These are phyloP conservation scores for Termitomyces titanicus DNA, from an alignment of 768 basidiomycete species.

Conservation along the genomic window DNA sequence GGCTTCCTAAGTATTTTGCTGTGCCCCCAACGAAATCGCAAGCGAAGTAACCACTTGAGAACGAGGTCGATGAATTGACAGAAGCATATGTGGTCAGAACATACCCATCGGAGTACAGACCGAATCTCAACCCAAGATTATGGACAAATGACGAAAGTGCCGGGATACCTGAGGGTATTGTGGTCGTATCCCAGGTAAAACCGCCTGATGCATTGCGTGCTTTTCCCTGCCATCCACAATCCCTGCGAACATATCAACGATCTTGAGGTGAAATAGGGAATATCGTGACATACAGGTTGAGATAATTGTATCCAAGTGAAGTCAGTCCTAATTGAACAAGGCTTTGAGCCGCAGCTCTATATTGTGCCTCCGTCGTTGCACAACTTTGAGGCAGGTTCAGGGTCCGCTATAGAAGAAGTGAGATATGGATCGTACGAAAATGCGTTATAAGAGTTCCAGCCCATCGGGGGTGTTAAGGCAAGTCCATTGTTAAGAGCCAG, in stretches of 20 bases:
- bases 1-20: constrained; percentile 39
- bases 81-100: neutral
- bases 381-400: constrained; percentile 25
- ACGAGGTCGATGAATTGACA: neutral
- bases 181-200: constrained; percentile 41
- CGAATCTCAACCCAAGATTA: constrained; percentile 54
- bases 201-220: constrained; percentile 34
- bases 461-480: constrained; percentile 41
- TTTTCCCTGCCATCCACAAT: constrained; percentile 50
- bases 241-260: constrained; percentile 21
- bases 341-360: constrained; percentile 35
- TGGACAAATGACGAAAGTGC: constrained; percentile 35
- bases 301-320: constrained; percentile 36
- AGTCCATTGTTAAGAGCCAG: constrained; percentile 36
- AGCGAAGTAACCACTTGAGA: constrained; percentile 34
- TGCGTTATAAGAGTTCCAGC: constrained; percentile 48
- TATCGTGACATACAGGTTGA: constrained; percentile 33
- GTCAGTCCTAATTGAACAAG: constrained; percentile 34
- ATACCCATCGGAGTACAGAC: constrained; percentile 51
- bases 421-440: constrained; percentile 30
- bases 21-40: constrained; percentile 44
- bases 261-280: neutral
- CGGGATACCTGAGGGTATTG: constrained; percentile 34
- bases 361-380: constrained; percentile 37
- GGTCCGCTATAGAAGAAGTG: neutral